These are phyloP conservation scores for Prosopis cineraria DNA, from an alignment of 306 rosid species.

Conservation along the genomic window DNA sequence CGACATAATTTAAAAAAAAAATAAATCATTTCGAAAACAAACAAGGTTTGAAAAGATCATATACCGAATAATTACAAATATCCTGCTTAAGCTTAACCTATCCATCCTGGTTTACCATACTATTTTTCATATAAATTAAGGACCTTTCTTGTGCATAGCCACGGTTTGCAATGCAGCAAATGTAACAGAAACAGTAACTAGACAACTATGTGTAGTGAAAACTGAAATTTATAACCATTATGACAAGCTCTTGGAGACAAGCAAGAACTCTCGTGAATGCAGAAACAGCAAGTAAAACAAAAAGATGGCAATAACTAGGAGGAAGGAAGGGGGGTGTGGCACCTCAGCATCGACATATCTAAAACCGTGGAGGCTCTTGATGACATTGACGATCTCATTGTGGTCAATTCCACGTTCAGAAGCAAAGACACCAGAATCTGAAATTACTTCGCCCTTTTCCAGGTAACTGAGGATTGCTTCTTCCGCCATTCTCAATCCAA, in stretches of 20 bases:
- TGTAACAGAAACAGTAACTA: background rate
- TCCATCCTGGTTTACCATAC: background rate
- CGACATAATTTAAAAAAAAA: background rate
- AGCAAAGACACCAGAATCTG: slow-evolving; percentile 78
- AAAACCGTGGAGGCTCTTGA: slow-evolving; percentile 84
- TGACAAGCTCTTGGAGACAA: background rate
- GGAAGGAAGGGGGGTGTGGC: slow-evolving; percentile 3
- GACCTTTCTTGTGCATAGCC: background rate
- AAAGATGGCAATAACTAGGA: background rate
- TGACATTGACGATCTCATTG: slow-evolving; percentile 65
- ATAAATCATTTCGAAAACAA: too few relatives aligned
- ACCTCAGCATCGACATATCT: slow-evolving; percentile 77
- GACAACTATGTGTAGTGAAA: background rate
- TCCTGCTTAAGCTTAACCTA: background rate
- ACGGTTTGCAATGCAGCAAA: background rate
- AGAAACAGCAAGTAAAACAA: background rate
- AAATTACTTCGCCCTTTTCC: slow-evolving; percentile 50
- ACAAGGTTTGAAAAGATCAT: background rate
- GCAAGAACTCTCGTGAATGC: background rate
- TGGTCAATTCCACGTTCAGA: slow-evolving; percentile 58
- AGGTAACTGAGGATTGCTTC: slow-evolving; percentile 69
- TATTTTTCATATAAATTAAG: background rate
- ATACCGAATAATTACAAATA: background rate
- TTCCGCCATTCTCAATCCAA: slow-evolving; percentile 59
- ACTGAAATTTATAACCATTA: background rate